Base-by-base conservation (phyloP, 116 monocot genomes). In the Trichopus zeylanicus region DNA sequence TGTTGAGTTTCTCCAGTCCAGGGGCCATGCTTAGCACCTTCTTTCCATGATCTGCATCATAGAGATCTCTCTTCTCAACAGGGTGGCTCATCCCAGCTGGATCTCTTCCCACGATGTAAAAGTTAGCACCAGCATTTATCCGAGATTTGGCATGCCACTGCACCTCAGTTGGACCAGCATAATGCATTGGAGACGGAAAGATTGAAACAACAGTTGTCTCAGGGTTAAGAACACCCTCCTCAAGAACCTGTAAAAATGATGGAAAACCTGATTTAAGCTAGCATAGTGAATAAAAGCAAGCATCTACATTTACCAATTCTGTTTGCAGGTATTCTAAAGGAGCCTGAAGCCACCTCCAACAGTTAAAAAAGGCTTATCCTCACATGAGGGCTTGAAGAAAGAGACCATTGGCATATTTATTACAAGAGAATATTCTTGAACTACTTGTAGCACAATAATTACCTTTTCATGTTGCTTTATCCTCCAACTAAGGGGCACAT, bases 71-170 rank as follows among this genome's bases (percentile, higher is more conserved):
- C 42, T 93, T 85, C 70, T 84, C 84, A 29, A 59, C 70, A 0
- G 92, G 87, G 51, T 92, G 87, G 22, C 81, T 57, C 87, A 92
- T 92, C 20, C 92, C 92, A 55, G 92, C 92, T 62, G 92, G 92
- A 53, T 92, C 92, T 56, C 92, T 77, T 9, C 92, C 92, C 35
- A 92, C 92, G 55, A 92, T 92, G 70, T 92, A 92, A 55, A 92
- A 92, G 56, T 92, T 87, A 19, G 92, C 92, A 59, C 92, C 92
- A 1, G 92, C 92, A 71, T 92, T 92, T 65, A 87, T 84, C 2
- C 92, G 68, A 39, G 92, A 48, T 47, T 92, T 92, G 7, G 92
- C 92, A 69, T 92, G 92, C 92, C 92, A 92, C 66, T 92, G 92
- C 56, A 92, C 92, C 66, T 92, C 92, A 59, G 92, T 87, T 35